phyloP scores from a whole-genome alignment of 1,139 yeast species.

The Fermentozyma sake region DNA sequence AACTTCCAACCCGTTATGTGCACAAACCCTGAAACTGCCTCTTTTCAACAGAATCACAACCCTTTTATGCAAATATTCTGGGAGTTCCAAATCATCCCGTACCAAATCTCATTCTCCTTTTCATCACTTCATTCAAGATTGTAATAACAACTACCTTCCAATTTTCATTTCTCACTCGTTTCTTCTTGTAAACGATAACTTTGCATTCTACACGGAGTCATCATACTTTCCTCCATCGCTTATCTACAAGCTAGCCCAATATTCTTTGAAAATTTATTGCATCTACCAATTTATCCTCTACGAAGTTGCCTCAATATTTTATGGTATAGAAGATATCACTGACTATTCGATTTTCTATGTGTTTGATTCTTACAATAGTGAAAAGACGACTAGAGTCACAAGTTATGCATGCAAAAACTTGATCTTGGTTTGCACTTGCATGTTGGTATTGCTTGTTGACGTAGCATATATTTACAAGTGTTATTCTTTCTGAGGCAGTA shows the following conservation, averaged over 20 bases:
- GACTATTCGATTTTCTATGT: conserved; percentile 5
- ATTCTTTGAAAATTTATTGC: conserved; percentile 23
- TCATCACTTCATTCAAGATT: conserved; percentile 16
- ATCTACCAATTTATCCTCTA: conserved; percentile 22
- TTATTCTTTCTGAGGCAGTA: background rate
- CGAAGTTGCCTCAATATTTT: conserved; percentile 15
- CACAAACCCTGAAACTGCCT: no score
- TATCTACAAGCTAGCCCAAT: conserved; percentile 13
- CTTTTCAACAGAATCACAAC: no score
- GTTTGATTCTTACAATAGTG: no score
- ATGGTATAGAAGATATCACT: conserved; percentile 4
- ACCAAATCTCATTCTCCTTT: no score
- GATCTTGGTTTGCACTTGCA: no score
- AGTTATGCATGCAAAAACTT: no score
- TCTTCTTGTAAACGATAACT: conserved; percentile 14
- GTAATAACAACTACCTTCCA: conserved; percentile 26
- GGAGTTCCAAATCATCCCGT: no score
- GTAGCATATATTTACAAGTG: background rate
- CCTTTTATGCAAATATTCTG: no score
- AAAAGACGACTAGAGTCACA: no score
- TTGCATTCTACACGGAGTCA: conserved; percentile 9
- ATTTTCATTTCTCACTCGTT: conserved; percentile 26
- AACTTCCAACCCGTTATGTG: no score
- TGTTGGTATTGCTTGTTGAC: no score
- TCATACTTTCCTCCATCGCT: conserved; percentile 2